Evolutionary conservation across 495 filamentous ascomycete genomes (phyloP).

Genomic region (Daldinia loculata): DNA sequence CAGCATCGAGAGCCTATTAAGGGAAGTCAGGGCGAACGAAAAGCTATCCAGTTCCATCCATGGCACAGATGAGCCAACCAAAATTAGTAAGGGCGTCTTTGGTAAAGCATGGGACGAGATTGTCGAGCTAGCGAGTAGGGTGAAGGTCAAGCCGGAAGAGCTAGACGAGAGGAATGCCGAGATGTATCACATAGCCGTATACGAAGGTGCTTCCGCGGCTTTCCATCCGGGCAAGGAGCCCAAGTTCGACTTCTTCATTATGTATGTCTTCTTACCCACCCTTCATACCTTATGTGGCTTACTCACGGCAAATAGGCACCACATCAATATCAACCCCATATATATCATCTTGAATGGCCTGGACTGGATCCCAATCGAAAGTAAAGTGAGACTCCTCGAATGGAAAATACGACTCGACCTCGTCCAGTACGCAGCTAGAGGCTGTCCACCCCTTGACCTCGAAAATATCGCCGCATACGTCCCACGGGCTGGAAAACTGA

Average conservation of each 20-base stretch:
- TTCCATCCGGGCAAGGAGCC: slow-evolving; percentile 68
- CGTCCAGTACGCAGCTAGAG: slow-evolving; percentile 70
- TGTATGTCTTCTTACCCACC: slow-evolving; percentile 52
- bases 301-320: slow-evolving; percentile 48
- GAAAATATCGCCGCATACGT: slow-evolving; percentile 65
- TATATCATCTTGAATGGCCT: slow-evolving; percentile 51
- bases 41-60: slow-evolving; percentile 61
- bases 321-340: slow-evolving; percentile 53
- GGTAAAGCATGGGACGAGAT: slow-evolving; percentile 68
- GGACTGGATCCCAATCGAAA: slow-evolving; percentile 51
- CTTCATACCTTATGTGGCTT: neutral
- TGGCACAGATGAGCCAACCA: slow-evolving; percentile 63
- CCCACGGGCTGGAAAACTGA: slow-evolving; percentile 43
- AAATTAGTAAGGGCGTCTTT: slow-evolving; percentile 73
- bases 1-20: slow-evolving; percentile 65
- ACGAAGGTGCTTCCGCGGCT: slow-evolving; percentile 67
- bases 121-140: slow-evolving; percentile 66
- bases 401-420: slow-evolving; percentile 79
- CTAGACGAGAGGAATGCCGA: slow-evolving; percentile 75
- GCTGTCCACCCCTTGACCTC: slow-evolving; percentile 61
- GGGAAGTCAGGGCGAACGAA: slow-evolving; percentile 63
- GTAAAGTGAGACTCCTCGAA: slow-evolving; percentile 72
- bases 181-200: slow-evolving; percentile 75
- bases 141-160: slow-evolving; percentile 65
- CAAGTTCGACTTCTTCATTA: slow-evolving; percentile 85